Conservation (phyloP, 148 eudicot species). For the Diospyros kaki region DNA sequence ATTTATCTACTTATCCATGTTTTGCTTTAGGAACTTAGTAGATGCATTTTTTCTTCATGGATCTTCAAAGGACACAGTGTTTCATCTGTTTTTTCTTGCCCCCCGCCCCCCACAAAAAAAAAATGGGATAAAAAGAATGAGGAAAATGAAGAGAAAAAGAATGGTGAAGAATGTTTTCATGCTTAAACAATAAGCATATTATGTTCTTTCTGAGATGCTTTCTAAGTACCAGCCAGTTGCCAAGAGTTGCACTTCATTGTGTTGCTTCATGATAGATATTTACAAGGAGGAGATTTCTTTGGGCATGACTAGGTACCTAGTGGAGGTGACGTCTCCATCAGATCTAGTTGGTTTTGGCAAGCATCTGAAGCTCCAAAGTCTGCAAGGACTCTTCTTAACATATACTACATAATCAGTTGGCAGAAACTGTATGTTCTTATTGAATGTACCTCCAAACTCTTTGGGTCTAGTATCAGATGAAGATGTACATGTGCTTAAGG, state of each 20-base stretch:
- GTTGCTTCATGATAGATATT: constrained; percentile 39
- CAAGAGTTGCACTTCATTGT: background rate
- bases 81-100: too few species aligned
- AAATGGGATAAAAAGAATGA: background rate
- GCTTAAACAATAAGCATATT: background rate
- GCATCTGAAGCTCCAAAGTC: constrained; percentile 68
- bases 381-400: constrained; percentile 58
- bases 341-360: constrained; percentile 97
- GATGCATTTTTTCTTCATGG: background rate
- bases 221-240: background rate
- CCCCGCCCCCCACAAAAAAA: too few species aligned
- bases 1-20: background rate
- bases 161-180: background rate
- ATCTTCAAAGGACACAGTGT: background rate
- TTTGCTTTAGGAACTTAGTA: background rate
- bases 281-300: constrained; percentile 49
- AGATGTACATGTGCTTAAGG: constrained; percentile 62
- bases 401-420: constrained; percentile 80
- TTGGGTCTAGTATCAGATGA: constrained; percentile 73
- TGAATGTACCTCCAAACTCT: constrained; percentile 82
- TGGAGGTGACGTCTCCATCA: constrained; percentile 82
- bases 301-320: constrained; percentile 91
- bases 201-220: background rate
- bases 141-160: background rate
- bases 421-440: constrained; percentile 64